A percentile compares a stretch with the other conserved stretches of the same genome.
phyloP scores from a whole-genome alignment of 495 filamentous ascomycete genomes.

The Penicillium roqueforti region DNA sequence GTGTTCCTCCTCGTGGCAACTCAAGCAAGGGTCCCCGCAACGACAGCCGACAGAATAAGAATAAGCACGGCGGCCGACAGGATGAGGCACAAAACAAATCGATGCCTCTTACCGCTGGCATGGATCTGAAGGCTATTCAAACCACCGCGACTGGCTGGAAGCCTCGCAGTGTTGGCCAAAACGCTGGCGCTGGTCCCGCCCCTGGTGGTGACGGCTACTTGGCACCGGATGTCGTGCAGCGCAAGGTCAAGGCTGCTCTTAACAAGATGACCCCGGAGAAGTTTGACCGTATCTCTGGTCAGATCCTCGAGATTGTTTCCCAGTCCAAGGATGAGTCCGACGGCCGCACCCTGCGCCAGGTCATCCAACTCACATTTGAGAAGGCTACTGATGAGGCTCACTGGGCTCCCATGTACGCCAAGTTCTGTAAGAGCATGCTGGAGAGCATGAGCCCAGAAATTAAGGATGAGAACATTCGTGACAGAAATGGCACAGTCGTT shows the following conservation, averaged over 20 bases:
- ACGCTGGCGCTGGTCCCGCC: conserved; percentile 45
- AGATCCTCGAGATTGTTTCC: conserved; percentile 86
- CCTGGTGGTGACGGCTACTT: conserved; percentile 58
- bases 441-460: conserved; percentile 94
- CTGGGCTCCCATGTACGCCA: conserved; percentile 99
- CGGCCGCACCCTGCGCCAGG: conserved; percentile 90
- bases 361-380: conserved; percentile 98
- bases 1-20: conserved; percentile 33
- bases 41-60: conserved; percentile 38
- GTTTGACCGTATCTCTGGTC: conserved; percentile 90
- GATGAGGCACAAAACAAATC: conserved; percentile 64
- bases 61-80: conserved; percentile 50
- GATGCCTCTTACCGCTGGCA: conserved; percentile 82
- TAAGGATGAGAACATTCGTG: conserved; percentile 85
- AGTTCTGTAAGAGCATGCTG: conserved; percentile 97
- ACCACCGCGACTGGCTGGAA: conserved; percentile 79
- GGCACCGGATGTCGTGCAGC: conserved; percentile 89
- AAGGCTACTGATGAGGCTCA: conserved; percentile 98
- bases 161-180: conserved; percentile 62
- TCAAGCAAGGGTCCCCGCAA: conserved; percentile 30
- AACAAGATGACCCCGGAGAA: conserved; percentile 99
- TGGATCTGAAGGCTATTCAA: conserved; percentile 74
- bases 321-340: conserved; percentile 96
- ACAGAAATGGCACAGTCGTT: conserved; percentile 81
- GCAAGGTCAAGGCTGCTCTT: conserved; percentile 95